A percentile compares a stretch with the other conserved stretches of the same genome.
Conservation (phyloP, 371 early-diverging fungal genomes). For the Dichotomocladium elegans region DNA sequence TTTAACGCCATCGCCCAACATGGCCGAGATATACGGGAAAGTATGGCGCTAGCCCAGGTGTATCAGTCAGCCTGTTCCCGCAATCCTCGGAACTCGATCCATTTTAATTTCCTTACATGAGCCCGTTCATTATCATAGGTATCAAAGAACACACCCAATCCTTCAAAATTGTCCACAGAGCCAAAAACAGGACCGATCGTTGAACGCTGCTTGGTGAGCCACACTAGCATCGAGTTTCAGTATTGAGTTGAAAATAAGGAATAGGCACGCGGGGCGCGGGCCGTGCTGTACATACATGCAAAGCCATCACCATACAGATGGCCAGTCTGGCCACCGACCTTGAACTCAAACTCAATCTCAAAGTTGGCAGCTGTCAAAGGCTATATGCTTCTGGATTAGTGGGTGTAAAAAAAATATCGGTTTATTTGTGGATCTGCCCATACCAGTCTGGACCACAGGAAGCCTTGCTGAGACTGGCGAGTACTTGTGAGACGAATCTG, state of each 20-base stretch:
- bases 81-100: not conserved
- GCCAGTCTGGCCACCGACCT: slow-evolving; percentile 66
- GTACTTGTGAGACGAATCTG: slow-evolving; percentile 79
- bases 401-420: not conserved
- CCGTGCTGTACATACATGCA: slow-evolving; percentile 78
- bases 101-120: slow-evolving; percentile 42
- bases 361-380: slow-evolving; percentile 73
- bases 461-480: slow-evolving; percentile 75
- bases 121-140: slow-evolving; percentile 90
- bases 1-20: slow-evolving; percentile 88
- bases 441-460: slow-evolving; percentile 80
- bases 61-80: not conserved
- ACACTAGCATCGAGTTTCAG: slow-evolving; percentile 19
- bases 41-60: slow-evolving; percentile 39
- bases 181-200: slow-evolving; percentile 88
- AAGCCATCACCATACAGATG: slow-evolving; percentile 91
- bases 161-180: slow-evolving; percentile 79
- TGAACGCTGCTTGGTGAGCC: slow-evolving; percentile 46
- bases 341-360: slow-evolving; percentile 91
- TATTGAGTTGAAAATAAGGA: not conserved
- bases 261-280: slow-evolving; percentile 31
- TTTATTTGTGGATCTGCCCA: not conserved
- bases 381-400: slow-evolving; percentile 26
- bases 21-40: slow-evolving; percentile 89
- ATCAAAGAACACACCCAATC: slow-evolving; percentile 94